These are phyloP conservation scores for Hanseniaspora nectarophila DNA, from an alignment of 805 yeast genomes.

Conservation along the genomic window DNA sequence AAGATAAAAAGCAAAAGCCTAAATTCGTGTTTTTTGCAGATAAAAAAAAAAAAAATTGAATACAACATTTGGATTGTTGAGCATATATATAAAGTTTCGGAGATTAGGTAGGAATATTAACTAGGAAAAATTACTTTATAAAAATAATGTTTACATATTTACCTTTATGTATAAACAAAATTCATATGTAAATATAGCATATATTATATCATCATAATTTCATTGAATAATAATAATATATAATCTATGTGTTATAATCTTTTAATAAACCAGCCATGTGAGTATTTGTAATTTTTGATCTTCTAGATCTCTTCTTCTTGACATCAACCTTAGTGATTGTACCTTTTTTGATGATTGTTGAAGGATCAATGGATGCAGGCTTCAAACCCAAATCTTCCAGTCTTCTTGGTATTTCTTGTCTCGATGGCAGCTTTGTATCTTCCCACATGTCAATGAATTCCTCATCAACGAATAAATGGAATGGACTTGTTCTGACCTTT, in stretches of 20 bases:
- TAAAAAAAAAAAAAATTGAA: too few relatives aligned
- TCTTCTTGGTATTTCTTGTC: slow-evolving; percentile 66
- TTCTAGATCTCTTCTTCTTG: slow-evolving; percentile 82
- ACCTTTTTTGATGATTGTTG: slow-evolving; percentile 60
- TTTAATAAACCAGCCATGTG: slow-evolving; percentile 93
- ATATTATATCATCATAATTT: too few relatives aligned
- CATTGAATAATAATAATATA: too few relatives aligned
- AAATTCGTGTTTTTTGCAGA: too few relatives aligned
- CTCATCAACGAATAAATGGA: slow-evolving; percentile 43
- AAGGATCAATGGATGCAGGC: slow-evolving; percentile 98
- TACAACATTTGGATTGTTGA: too few relatives aligned
- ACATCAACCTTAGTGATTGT: slow-evolving; percentile 43
- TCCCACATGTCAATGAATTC: slow-evolving; percentile 80
- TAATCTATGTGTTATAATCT: slow-evolving; percentile 42
- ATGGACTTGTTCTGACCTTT: slow-evolving; percentile 25
- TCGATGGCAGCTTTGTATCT: slow-evolving; percentile 63
- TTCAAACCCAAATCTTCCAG: slow-evolving; percentile 77
- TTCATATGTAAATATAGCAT: too few relatives aligned
- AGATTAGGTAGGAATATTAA: too few relatives aligned
- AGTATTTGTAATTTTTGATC: slow-evolving; percentile 88
- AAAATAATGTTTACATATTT: too few relatives aligned
- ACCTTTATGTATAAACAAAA: too few relatives aligned
- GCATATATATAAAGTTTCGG: too few relatives aligned
- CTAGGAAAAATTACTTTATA: too few relatives aligned
- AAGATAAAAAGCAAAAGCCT: too few relatives aligned